Evolutionary conservation across 2,329 filamentous ascomycete genomes (phyloP).

Genomic region (Volutella citrinella): DNA sequence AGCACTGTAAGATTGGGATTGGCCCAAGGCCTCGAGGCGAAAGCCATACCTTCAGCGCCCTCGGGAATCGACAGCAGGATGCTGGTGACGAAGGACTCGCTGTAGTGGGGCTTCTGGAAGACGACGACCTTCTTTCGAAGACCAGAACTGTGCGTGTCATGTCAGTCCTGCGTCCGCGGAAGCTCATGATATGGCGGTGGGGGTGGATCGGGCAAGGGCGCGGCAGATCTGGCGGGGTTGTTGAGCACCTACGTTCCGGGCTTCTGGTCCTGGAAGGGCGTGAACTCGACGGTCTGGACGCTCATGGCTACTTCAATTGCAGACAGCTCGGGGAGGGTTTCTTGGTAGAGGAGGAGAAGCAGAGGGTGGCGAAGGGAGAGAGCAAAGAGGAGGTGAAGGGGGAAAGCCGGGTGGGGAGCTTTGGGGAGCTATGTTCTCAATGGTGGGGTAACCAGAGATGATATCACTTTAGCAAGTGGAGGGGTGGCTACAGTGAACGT

Average conservation of each 20-base stretch:
- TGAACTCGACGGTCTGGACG: slow-evolving; percentile 74
- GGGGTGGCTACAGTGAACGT: slow-evolving; percentile 16
- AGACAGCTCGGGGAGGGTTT: slow-evolving; percentile 9
- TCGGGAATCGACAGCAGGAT: slow-evolving; percentile 96
- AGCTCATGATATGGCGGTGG: too few species aligned
- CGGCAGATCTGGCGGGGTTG: slow-evolving; percentile 34
- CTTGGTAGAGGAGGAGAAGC: slow-evolving; percentile 5
- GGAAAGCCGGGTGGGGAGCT: slow-evolving; percentile 23
- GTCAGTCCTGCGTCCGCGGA: slow-evolving; percentile 13
- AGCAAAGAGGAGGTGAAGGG: slow-evolving; percentile 1
- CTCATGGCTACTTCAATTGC: slow-evolving; percentile 62
- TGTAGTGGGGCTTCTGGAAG: slow-evolving; percentile 94
- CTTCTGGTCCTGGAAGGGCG: slow-evolving; percentile 94
- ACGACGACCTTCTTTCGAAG: slow-evolving; percentile 98
- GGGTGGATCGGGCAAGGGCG: too few species aligned
- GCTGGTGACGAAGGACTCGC: slow-evolving; percentile 90
- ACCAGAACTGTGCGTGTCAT: slow-evolving; percentile 65
- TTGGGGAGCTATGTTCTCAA: slow-evolving; percentile 23
- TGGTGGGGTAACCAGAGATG: slow-evolving; percentile 22
- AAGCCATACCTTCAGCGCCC: slow-evolving; percentile 67
- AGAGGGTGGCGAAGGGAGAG: slow-evolving; percentile 2
- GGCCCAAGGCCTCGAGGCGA: slow-evolving; percentile 1
- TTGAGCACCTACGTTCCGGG: slow-evolving; percentile 83
- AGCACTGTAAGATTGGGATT: slow-evolving; percentile 12
- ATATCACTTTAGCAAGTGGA: slow-evolving; percentile 28